Base-by-base conservation (phyloP, 2,329 filamentous ascomycete species). In the Penicillium sp. region DNA sequence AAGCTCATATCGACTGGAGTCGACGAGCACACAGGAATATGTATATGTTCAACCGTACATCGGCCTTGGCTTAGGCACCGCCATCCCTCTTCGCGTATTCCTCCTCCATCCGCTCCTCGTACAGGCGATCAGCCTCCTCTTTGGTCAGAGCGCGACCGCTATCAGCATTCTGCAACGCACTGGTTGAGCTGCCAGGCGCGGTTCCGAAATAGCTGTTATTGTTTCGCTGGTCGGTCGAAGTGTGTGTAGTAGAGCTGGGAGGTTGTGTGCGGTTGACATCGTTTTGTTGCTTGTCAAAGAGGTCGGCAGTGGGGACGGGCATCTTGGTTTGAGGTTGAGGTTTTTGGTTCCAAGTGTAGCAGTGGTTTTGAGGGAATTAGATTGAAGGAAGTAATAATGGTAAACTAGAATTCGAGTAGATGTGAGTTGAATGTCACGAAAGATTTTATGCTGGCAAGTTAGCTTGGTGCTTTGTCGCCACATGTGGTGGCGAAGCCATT, bases 51-150 rank as follows among this genome's bases (percentile, higher is more conserved):
- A 22, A 14, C 14, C 6, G 22, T 19, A n/a, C 4, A 31, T 1
- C 26, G 30, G 17, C 16, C 5, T 17, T 11, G 22, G 25, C 44
- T 66, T 63, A 75, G 63, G 77, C 74, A 67, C 74, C 73, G 1
- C 73, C 72, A 61, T 78, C 76, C 47, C 75, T 62, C 72, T 77
- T 76, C 55, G 74, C 73, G 65, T 77, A 76, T 62, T 80, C 77
- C 44, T 77, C 76, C 66, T 77, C 77, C 65, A 79, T 78, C 14
- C 74, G 70, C 62, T 78, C 76, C 57, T 77, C 71, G 57, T 78
- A 79, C 38, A 75, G 56, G 12, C 70, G 68, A 56, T 78, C 76
- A 2, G 73, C 75, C 55, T 78, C 75, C 45, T 74, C 74, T 59
- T 71, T 72, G 52, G 69, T 77, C 67, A 73, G 51, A n/a, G 62